Percentiles rank a stretch among this genome's conserved stretches.
Evolutionary conservation across 768 basidiomycete species (phyloP).

Genomic region (Auriscalpium microsporum): DNA sequence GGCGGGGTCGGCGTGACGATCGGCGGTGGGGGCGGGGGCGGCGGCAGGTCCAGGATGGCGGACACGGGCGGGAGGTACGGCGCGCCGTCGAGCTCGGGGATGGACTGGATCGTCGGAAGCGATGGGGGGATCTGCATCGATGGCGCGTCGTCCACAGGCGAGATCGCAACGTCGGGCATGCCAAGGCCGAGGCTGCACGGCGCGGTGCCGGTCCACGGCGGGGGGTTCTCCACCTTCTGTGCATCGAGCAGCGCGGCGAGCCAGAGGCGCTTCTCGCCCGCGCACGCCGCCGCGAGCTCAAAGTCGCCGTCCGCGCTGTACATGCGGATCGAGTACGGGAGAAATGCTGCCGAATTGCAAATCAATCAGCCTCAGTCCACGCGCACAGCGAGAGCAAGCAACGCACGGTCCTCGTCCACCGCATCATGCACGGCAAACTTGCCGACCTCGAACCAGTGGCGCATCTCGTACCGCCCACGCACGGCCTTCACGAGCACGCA

Average conservation of each 20-base stretch:
- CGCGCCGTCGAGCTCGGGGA: slow-evolving; percentile 20
- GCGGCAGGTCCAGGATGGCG: not conserved
- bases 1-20: not conserved
- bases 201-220: slow-evolving; percentile 50
- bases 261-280: slow-evolving; percentile 84
- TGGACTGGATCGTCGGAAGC: slow-evolving; percentile 25
- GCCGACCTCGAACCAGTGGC: slow-evolving; percentile 78
- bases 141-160: slow-evolving; percentile 10
- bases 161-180: slow-evolving; percentile 29
- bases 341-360: slow-evolving; percentile 40
- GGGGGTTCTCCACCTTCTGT: slow-evolving; percentile 28
- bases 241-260: slow-evolving; percentile 55
- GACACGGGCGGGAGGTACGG: not conserved
- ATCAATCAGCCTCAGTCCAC: not conserved
- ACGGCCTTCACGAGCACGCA: slow-evolving; percentile 85
- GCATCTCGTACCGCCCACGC: slow-evolving; percentile 69
- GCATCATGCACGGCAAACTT: slow-evolving; percentile 66
- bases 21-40: not conserved
- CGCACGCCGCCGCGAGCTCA: slow-evolving; percentile 81
- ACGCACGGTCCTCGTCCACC: slow-evolving; percentile 68
- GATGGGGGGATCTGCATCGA: slow-evolving; percentile 1
- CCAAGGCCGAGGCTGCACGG: slow-evolving; percentile 51
- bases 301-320: slow-evolving; percentile 28
- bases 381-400: not conserved
- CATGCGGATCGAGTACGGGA: slow-evolving; percentile 44